Base-by-base conservation (phyloP, 176 grass and related monocot genomes). In the Oryza rufipogon region DNA sequence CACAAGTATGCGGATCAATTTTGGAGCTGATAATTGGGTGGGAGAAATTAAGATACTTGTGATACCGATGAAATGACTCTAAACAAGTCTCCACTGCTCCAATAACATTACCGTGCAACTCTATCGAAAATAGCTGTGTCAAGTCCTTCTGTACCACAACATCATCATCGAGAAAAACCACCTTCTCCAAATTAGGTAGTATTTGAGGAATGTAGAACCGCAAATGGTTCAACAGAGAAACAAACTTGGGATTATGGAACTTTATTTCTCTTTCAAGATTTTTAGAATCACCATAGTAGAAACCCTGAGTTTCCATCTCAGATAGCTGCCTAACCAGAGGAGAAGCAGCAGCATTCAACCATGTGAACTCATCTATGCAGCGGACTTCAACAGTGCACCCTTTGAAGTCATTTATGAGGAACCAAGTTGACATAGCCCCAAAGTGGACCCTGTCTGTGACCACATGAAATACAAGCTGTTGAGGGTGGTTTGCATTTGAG, bases 21-120 rank as follows among this genome's bases (percentile, higher is more conserved):
- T 92, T 99, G 47, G 97, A 94, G 78, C 87, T 94, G 79, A 99
- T 87, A 22, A 83, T 75, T 33, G 88, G 88, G 73, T 96, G 82
- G 0, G 93, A 99, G 76, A 99, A 99, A 82, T 99, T 99, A 28
- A 46, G 85, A 86, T 99, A 99, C 85, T 94, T 99, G 79, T 96
- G 89, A 70, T 94, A 99, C 70, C 91, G 91, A 92, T 99, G 93
- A 88, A 94, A 99, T n/a, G 88, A 89, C 79, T 99, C 97, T 67
- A 99, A 89, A 81, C 97, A 99, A 68, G 97, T 99, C 80, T 99
- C 93, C 79, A 99, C 97, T 73, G 97, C 97, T 82, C 97, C 97
- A 76, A 99, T 94, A 70, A 95, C 97, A 74, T 96, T 99, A 30
- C 97, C 91, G 84, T 95, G 93, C 81, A 99, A 82, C 83, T 99